Base-by-base conservation (phyloP, 768 basidiomycete genomes). In the Stropharia rugosoannulata region DNA sequence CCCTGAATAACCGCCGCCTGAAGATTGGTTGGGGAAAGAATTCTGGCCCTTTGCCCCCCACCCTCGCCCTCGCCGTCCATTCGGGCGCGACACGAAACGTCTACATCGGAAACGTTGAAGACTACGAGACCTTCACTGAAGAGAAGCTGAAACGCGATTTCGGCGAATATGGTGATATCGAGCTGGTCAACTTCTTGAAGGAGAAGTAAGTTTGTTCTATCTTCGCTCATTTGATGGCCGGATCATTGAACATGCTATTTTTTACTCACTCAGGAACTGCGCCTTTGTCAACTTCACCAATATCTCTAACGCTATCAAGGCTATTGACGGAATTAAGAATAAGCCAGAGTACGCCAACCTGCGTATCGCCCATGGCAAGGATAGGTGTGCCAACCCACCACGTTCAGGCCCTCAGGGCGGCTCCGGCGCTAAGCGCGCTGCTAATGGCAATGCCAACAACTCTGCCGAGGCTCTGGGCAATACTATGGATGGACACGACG, bases 21-120 rank as follows among this genome's bases (percentile, higher is more conserved):
- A 98, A 98, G 78, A 86, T 98, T 62, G 95, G 96, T 45, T 99
- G 96, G 97, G 96, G 96, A 55, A 98, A 96, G 81, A 91, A 91
- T 66, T 87, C 93, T 13, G 95, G 94, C 5, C 89, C 94, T 15
- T 78, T 96, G 13, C 82, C 87, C 15, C 89, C 95, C 13, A 82
- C 86, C 2, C 79, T 97, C 38, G 89, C 93, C 27, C 80, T 95
- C 59, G 91, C 93, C 0, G 91, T 99, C 2, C 92, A 95, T 68
- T 82, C 86, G 0, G 97, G 97, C 16, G 94, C 96, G 1, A 97
- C 94, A 12, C 82, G 97, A 55, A 99, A 98, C 67, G 95, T 99
- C 48, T 99, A 98, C 72, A 85, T 98, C 47, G 95, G 95, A 6
- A 92, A 90, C 64, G 87, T 99, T 42, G 93, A 95, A 65, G 96